Evolutionary conservation across 2,329 filamentous ascomycete species (phyloP), one percentile per base, ranked within the genome.

Genomic region (Aspergillus viridinutans): DNA sequence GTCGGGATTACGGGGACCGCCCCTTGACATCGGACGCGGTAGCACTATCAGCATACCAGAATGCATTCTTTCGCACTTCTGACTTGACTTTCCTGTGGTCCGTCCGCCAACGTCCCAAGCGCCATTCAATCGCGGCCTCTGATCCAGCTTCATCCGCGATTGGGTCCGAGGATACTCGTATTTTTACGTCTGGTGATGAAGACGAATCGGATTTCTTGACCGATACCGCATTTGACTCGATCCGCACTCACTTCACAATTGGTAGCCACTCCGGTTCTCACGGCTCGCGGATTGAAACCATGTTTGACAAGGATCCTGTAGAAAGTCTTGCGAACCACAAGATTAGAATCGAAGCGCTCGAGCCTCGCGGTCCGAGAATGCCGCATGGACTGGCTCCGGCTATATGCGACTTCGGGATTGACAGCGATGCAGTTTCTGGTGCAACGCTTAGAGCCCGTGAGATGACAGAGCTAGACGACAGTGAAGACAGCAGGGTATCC

Each of bases 181-280:
- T 80, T 29, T 77, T 84, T 60, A 80, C 80, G 43, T 85, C 82
- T 23, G 77, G 80, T 29, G 83, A 86, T 59, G 84, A 85, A 61
- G 83, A 85, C 63, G 85, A 85, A 59, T 80, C 80, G 50, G 85
- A 86, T 63, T 78, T 83, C 60, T 79, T 83, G 63, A 86, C 83
- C 62, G 85, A 87, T 61, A 85, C 81, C 25, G 78, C 81, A 17
- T 87, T 83, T 72, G 85, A 87, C 70, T 87, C 85, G 50, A 74
- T 86, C 57, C 83, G 82, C 57, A 87, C 84, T 9, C 78, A 82
- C 63, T 80, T 80, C 52, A 84, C 83, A 17, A 77, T 78, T 60
- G 82, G 79, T 54, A 77, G 74, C 65, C 80, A 78, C 55, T 80
- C 80, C 26, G 80, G 79, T 45, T 74, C 79, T 58, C 78, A 82